These are phyloP conservation scores for Hericium alpestre DNA, from an alignment of 768 basidiomycete species.

Conservation along the genomic window DNA sequence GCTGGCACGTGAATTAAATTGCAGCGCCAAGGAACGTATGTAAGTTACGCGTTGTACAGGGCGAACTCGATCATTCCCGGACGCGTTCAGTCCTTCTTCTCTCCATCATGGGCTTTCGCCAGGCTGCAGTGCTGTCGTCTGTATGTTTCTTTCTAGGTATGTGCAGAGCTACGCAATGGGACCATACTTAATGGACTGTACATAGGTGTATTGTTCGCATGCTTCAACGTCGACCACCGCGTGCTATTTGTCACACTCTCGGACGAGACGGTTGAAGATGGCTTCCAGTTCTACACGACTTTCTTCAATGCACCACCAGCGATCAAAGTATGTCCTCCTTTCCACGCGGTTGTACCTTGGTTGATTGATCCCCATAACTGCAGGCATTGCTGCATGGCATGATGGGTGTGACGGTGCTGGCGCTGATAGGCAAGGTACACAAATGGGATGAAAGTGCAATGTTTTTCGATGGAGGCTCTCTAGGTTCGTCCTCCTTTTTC, in stretches of 20 bases:
- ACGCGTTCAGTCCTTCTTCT: not conserved
- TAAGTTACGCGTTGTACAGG: too few relatives aligned
- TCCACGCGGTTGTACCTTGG: not conserved
- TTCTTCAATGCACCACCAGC: constrained; percentile 91
- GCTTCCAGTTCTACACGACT: constrained; percentile 82
- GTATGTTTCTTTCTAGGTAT: constrained; percentile 83
- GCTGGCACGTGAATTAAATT: too few relatives aligned
- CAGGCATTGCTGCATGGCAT: constrained; percentile 84
- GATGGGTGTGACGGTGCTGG: constrained; percentile 65
- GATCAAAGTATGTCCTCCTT: constrained; percentile 61
- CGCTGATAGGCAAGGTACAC: constrained; percentile 69
- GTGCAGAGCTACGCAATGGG: not conserved
- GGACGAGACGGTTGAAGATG: constrained; percentile 58
- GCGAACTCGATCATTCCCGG: too few relatives aligned
- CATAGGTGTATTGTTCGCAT: constrained; percentile 72
- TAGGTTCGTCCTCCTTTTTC: constrained; percentile 45
- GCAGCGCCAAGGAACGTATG: too few relatives aligned
- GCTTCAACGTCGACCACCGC: constrained; percentile 80
- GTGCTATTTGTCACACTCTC: constrained; percentile 64
- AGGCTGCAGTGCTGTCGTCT: constrained; percentile 79
- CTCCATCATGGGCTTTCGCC: constrained; percentile 68
- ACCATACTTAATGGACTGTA: not conserved
- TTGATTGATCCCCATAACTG: not conserved
- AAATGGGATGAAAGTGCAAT: constrained; percentile 88
- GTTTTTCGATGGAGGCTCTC: constrained; percentile 85